phyloP scores from a whole-genome alignment of 2,329 filamentous ascomycete species.

The Phaeosphaeria sp. region DNA sequence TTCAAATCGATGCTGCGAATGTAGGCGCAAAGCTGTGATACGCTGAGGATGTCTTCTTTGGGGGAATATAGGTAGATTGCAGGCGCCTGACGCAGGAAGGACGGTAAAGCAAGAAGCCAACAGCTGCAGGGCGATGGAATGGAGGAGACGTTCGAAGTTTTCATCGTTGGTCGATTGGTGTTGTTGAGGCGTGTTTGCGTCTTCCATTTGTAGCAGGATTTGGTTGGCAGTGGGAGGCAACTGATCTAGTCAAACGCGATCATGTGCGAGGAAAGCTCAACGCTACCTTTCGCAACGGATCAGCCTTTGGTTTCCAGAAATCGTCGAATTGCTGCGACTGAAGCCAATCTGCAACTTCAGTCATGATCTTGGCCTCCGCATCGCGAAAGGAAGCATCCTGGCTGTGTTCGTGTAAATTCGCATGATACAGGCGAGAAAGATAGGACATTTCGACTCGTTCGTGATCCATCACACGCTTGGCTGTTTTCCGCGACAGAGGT shows the following conservation, averaged over 20 bases:
- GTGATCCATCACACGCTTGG: background rate
- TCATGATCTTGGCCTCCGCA: conserved; percentile 18
- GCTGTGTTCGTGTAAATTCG: background rate
- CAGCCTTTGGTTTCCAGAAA: conserved; percentile 15
- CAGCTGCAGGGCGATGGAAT: conserved; percentile 30
- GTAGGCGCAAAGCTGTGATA: conserved; percentile 25
- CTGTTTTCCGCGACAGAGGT: background rate
- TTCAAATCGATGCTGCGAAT: conserved; percentile 23
- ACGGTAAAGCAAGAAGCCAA: conserved; percentile 34
- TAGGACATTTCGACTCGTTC: background rate
- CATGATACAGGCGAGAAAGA: conserved; percentile 4
- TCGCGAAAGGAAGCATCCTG: background rate
- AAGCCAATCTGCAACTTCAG: conserved; percentile 27
- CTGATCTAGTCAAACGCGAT: conserved; percentile 11
- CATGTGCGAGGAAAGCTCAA: background rate
- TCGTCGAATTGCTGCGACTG: conserved; percentile 19
- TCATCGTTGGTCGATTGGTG: background rate
- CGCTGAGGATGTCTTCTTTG: conserved; percentile 9
- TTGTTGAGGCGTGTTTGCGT: background rate
- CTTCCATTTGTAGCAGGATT: conserved; percentile 8
- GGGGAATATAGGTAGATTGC: conserved; percentile 15
- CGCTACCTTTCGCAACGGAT: conserved; percentile 10
- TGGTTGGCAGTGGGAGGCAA: conserved; percentile 6
- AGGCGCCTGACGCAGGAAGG: conserved; percentile 15
- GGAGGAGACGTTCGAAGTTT: conserved; percentile 19